Base-by-base conservation (phyloP, 2,329 filamentous ascomycete genomes). In the Claviceps maximensis region DNA sequence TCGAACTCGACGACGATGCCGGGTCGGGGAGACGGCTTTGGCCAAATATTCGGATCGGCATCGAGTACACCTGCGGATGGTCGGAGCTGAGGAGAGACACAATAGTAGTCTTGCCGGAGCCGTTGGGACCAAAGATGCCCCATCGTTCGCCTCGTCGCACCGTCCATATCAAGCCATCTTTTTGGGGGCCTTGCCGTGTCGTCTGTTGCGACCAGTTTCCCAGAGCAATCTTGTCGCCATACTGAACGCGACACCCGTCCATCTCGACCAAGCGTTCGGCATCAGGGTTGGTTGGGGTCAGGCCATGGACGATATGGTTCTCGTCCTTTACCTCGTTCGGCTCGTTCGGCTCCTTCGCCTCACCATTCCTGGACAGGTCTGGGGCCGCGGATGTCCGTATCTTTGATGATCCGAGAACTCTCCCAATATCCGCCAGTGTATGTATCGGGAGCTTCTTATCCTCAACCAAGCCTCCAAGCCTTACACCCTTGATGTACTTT, bases 71-170 rank as follows among this genome's bases (percentile, higher is more conserved):
- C 67, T 97, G 91, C 0, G 93, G 93, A 61, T 98, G 93, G 63
- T 98, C 93, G 1, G 91, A 97, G 55, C 88, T 94, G 55, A 98
- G 86, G 6, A 98, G 76, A 5, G 89, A 93, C 29, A 97, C 79
- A 41, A 98, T 77, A 0, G 93, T 98, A 0, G 93, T 98, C 72
- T 98, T 98, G 19, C 93, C 93, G 0, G 89, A 95, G 13, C 86
- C 93, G 61, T 98, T 97, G 33, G 90, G 86, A 0, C 93, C 93
- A 63, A 98, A 93, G 19, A 97, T 79, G 3, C 87, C 91, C 86
- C 89, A 95, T 57, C 90, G 82, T 65, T 96, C 83, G 25, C 91
- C 90, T 50, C 85, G 80, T 41, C 82, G 80, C 25, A 97, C 83
- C 0, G 78, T 87, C 89, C 93, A 96, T 63, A 84, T 77, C 6